A percentile compares a stretch with the other conserved stretches of the same genome.
These are phyloP conservation scores for Helichrysum umbraculigerum DNA, from an alignment of 129 eudicot species.

Conservation along the genomic window DNA sequence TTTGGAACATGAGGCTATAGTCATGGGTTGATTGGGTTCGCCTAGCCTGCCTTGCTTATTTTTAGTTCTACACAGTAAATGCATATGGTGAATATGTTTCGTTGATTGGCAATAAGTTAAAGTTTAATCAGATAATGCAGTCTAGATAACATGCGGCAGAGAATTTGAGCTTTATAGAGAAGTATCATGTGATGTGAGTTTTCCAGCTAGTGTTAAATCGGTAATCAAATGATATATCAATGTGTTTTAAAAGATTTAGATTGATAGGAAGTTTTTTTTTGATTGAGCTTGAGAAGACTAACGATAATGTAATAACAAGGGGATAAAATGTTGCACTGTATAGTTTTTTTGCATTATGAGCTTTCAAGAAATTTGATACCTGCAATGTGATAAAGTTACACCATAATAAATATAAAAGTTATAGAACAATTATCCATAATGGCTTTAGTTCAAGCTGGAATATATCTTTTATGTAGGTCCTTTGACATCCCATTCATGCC, in stretches of 20 bases:
- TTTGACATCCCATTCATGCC: not conserved
- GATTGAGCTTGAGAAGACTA: not conserved
- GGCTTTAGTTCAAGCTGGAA: not conserved
- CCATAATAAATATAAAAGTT: not conserved
- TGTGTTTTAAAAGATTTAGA: not conserved
- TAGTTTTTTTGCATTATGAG: not conserved
- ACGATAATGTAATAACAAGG: conserved; percentile 1
- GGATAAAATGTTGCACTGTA: not conserved
- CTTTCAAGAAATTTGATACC: not conserved
- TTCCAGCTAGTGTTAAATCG: not conserved
- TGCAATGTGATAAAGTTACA: not conserved
- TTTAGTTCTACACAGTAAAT: not conserved
- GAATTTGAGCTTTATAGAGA: not conserved
- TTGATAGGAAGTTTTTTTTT: not conserved
- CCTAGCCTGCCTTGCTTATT: not conserved
- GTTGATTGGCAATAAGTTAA: not conserved
- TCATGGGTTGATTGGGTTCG: not conserved
- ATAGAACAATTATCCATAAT: not conserved
- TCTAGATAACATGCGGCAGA: not conserved
- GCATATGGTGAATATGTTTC: not conserved
- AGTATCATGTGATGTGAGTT: not conserved
- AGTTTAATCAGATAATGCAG: not conserved
- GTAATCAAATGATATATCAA: not conserved
- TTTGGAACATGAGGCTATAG: not conserved
- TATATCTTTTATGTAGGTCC: not conserved